phyloP scores from a whole-genome alignment of 257 asterid genomes.

The Solanum pimpinellifolium region DNA sequence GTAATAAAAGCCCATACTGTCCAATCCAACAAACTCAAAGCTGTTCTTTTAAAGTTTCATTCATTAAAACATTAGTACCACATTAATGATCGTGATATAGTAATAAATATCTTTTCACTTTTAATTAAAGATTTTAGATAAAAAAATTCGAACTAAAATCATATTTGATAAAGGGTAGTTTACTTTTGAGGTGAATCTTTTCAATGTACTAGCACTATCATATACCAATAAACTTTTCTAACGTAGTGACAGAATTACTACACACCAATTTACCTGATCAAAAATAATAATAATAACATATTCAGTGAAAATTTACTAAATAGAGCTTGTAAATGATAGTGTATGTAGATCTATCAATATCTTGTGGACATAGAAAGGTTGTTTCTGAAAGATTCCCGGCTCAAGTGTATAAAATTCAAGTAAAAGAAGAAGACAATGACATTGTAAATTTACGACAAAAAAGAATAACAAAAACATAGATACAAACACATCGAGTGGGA shows the following conservation, averaged over 20 bases:
- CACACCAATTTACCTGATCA: neutral
- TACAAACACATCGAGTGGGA: neutral
- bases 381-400: fast-evolving
- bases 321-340: neutral
- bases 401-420: neutral
- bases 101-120: neutral
- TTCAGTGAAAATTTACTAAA: too few relatives aligned
- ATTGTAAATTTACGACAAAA: too few relatives aligned
- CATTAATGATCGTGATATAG: neutral
- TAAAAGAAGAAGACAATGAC: neutral
- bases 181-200: neutral
- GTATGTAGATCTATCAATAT: too few relatives aligned
- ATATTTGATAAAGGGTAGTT: neutral
- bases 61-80: neutral
- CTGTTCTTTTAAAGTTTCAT: neutral
- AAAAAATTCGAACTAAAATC: fast-evolving
- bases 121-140: neutral
- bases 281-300: fast-evolving
- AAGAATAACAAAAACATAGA: neutral
- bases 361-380: neutral
- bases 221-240: neutral
- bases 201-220: neutral
- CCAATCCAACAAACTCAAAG: neutral
- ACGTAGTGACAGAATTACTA: too few relatives aligned
- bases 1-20: neutral